Evolutionary conservation across 1,139 yeast species (phyloP).

Genomic region (Pichia inconspicua): DNA sequence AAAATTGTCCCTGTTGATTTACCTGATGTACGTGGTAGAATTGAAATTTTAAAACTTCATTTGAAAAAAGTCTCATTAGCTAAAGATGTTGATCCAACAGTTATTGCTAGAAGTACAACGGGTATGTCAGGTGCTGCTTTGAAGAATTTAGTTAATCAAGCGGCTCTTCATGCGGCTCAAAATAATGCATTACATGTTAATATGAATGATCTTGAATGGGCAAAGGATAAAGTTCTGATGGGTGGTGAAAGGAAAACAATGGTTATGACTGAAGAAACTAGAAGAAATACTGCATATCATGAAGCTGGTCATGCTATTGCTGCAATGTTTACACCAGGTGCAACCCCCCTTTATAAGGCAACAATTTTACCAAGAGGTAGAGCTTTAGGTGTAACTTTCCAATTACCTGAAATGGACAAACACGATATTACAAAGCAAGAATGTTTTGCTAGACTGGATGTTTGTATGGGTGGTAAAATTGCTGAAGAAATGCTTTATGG

Average conservation of each 20-base stretch:
- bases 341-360: conserved; percentile 92
- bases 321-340: conserved; percentile 94
- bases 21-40: conserved; percentile 96
- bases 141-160: conserved; percentile 92
- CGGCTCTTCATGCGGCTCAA: conserved; percentile 95
- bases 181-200: conserved; percentile 84
- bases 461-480: conserved; percentile 97
- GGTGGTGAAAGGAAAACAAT: conserved; percentile 97
- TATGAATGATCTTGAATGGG: conserved; percentile 96
- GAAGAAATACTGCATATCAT: conserved; percentile 92
- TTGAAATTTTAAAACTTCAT: conserved; percentile 86
- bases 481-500: conserved; percentile 95
- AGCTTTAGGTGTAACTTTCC: conserved; percentile 94
- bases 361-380: conserved; percentile 95
- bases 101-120: conserved; percentile 94
- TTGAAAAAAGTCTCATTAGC: conserved; percentile 85
- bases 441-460: conserved; percentile 86
- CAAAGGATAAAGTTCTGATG: conserved; percentile 93
- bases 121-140: conserved; percentile 97
- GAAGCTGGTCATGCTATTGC: conserved; percentile 99
- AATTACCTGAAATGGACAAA: conserved; percentile 97
- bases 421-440: conserved; percentile 86
- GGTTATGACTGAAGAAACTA: conserved; percentile 93
- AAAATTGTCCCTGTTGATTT: conserved; percentile 90
- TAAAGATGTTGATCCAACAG: conserved; percentile 75